Base-by-base conservation (phyloP, 2,329 filamentous ascomycete species). In the Chaetomiaceae sp. region DNA sequence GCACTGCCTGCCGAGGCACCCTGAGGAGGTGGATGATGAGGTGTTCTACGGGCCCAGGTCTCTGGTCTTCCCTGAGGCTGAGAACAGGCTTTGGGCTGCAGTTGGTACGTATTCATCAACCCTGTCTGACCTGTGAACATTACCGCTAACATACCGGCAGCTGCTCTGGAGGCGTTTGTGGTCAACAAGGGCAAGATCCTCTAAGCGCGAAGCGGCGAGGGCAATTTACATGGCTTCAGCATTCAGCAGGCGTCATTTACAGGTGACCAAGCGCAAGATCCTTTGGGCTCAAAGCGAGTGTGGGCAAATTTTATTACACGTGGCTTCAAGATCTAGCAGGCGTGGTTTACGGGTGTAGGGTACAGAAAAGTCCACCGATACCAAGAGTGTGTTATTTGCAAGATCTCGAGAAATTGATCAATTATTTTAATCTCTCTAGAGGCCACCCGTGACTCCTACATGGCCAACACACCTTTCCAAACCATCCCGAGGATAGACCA, bases 1-100 rank as follows among this genome's bases (percentile, higher is more conserved):
- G 94, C 94, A 99, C 75, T 99, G 94, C 69, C 73, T 99, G 55
- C 94, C 94, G 14, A 82, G 94, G 58, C 91, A 99, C 68, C 82
- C 82, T 0, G 92, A 99, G 70, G 94, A 99, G 74, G 94, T 99
- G 31, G 84, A 81, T 54, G 92, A 99, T 65, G 91, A 94, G 66
- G 91, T 99, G 1, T 97, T 99, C 68, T 96, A 97, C 71, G 85
- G 89, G 44, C 78, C 82, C 0, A 81, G 87, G 65, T 95, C 89
- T 36, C 75, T 99, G 23, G 94, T 97, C 4, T 99, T 96, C 74
- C 84, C 83, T 2, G 94, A 99, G 72, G 94, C 90, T 0, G 91
- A 97, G 74, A 99, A 99, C 68, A 84, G 94, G 60, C 71, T 99
- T 33, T 99, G 91, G 88, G 87, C 90, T 60, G 91, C 91, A 40